Evolutionary conservation across 208 protist species (phyloP), one percentile per base, ranked within the genome.

Genomic region (Leishmania major): DNA sequence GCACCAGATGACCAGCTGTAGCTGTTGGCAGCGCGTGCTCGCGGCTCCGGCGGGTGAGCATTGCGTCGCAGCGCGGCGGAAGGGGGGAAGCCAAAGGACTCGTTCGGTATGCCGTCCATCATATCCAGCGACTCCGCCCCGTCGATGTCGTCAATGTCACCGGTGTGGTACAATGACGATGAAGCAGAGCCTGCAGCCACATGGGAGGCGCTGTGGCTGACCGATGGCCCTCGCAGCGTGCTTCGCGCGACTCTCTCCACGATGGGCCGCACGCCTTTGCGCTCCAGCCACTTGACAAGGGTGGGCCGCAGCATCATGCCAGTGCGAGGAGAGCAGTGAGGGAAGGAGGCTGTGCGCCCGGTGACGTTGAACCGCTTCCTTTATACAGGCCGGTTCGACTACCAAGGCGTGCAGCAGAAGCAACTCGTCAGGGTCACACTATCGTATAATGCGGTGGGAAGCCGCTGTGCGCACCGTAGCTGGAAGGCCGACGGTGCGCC

Each of bases 251-350:
- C 79, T 70, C 83, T 89, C 28, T 81, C 79, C 80, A 87, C 87
- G n/a, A 90, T 67, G 51, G 86, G 86, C 1, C 89, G 86, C 47
- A 75, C 72, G 1, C 49, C 55, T 69, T 72, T 84, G 40, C 78
- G 76, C 45, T 82, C 82, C 71, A 91, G 75, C 86, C 81, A 82
- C 7, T 67, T 67, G 19, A 81, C 55, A 45, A 89, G 67, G 31
- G 78, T 87, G n/a, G 75, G 86, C 72, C 88, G 87, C 35, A 84
- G 67, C 81, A 86, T 80, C 40, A 37, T 49, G 3, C 51, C 43
- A 6, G 5, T 3, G 40, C 53, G 45, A 73, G 35, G 10, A 35
- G 49, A n/a, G 25, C 0, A n/a, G 25, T 25, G 19, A n/a, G 25
- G 19, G 37, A 13, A 28, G 6, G 11, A 28, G 31, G 19, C 37